These are phyloP conservation scores for Cryptosporidium tyzzeri DNA, from an alignment of 169 alveolate genomes.

Conservation along the genomic window DNA sequence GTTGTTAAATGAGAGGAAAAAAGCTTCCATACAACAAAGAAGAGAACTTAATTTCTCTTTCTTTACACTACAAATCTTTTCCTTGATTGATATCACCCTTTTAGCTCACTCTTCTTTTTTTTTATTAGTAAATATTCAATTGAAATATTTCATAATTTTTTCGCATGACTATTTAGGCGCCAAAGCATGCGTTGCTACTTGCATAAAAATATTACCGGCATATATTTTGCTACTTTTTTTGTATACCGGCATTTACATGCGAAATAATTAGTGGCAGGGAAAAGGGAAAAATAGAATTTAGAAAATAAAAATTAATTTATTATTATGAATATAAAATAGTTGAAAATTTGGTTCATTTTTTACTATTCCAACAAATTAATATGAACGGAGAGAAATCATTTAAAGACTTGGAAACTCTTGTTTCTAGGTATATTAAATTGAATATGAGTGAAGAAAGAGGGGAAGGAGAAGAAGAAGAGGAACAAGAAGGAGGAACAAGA, in stretches of 20 bases:
- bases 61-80: neutral
- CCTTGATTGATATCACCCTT: neutral
- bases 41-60: too few relatives aligned
- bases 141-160: neutral
- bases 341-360: neutral
- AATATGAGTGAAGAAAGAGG: neutral
- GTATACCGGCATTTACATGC: neutral
- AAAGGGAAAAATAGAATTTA: neutral
- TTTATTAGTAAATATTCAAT: neutral
- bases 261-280: neutral
- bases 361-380: neutral
- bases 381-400: neutral
- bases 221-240: neutral
- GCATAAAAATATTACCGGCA: constrained; percentile 22
- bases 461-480: neutral
- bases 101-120: neutral
- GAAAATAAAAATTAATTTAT: neutral
- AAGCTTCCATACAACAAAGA: too few relatives aligned
- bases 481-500: too few relatives aligned
- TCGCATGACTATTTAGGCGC: constrained; percentile 22
- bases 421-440: neutral
- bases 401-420: constrained; percentile 6
- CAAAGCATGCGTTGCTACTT: constrained; percentile 20
- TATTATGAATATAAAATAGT: neutral
- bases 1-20: too few relatives aligned